These are phyloP conservation scores for Dendrobium huoshanense DNA, from an alignment of 106 monocot species.

Conservation along the genomic window DNA sequence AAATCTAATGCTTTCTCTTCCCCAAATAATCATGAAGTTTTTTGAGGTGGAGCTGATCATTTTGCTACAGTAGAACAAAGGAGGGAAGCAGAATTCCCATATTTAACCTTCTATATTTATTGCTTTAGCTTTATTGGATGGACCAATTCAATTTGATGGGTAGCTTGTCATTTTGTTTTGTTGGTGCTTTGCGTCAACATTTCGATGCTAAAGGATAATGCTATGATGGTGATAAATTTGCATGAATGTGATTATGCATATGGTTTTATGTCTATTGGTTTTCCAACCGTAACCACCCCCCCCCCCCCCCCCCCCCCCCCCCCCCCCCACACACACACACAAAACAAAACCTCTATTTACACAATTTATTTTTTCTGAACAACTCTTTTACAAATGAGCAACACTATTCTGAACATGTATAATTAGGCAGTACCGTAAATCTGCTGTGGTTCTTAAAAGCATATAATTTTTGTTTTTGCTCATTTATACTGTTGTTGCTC, in stretches of 20 bases:
- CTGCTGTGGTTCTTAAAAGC: neutral
- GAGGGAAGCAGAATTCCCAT: neutral
- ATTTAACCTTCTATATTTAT: neutral
- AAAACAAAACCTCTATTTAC: too few species aligned
- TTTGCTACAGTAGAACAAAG: neutral
- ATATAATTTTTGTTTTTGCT: neutral
- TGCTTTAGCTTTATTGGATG: neutral
- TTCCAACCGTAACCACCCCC: too few species aligned
- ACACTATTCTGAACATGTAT: neutral
- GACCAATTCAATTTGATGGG: neutral
- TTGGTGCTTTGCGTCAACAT: neutral
- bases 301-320: too few species aligned
- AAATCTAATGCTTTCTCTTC: neutral
- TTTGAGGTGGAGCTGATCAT: neutral
- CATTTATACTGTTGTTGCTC: neutral
- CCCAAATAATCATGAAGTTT: neutral
- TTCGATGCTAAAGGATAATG: neutral
- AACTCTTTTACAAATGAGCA: neutral
- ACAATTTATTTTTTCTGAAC: neutral
- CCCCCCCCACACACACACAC: too few species aligned
- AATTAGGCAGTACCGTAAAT: neutral
- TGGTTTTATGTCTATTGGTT: too few species aligned
- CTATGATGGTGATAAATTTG: neutral
- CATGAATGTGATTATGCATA: neutral
- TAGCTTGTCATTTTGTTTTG: neutral